Base-by-base conservation (phyloP, 2,329 filamentous ascomycete genomes). In the Xylariales sp. region DNA sequence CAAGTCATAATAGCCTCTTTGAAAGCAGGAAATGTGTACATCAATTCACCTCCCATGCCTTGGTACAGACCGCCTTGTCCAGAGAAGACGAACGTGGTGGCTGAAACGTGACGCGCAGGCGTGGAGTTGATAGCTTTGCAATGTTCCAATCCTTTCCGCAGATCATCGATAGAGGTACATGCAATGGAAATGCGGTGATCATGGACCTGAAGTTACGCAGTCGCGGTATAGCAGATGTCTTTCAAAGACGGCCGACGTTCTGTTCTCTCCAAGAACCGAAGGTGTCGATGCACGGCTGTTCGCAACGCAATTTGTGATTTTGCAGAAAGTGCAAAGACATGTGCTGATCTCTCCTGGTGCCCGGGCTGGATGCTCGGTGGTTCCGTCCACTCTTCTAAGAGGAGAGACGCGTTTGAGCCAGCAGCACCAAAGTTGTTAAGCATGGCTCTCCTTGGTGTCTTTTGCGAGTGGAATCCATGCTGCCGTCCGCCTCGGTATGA, bases 221-320 rank as follows among this genome's bases (percentile, higher is more conserved):
- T 53, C 3, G 49, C 49, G 3, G 50, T 53, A 18, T 52, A 54
- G 4, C 46, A 52, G 3, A 54, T 38, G 14, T 48, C 37, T 5
- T 40, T 32, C 1, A 54, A 28, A n/a, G 20, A 38, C n/a, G 42
- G 5, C 42, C 10, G 32, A n/a, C n/a, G 25, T 15, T 40, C n/a
- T 39, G 1, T 2, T 42, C 43, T 4, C 10, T 15, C 12, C 11
- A 53, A 18, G 20, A 45, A 48, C 8, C 14, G 24, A 22, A 46
- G 33, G 10, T 52, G 25, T 14, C 38, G 22, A 14, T 34, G 21
- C 2, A 47, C 18, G 19, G 50, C 51, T 3, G 40, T 29, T 5
- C 32, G 29, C 3, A 48, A 20, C 3, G 52, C 41, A 3, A 25
- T 34, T 7, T 18, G 19, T 4, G 42, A 50, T 31, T 48, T 51